Evolutionary conservation across 352 stramenopile species (phyloP).

Genomic region (Globisporangium solare): DNA sequence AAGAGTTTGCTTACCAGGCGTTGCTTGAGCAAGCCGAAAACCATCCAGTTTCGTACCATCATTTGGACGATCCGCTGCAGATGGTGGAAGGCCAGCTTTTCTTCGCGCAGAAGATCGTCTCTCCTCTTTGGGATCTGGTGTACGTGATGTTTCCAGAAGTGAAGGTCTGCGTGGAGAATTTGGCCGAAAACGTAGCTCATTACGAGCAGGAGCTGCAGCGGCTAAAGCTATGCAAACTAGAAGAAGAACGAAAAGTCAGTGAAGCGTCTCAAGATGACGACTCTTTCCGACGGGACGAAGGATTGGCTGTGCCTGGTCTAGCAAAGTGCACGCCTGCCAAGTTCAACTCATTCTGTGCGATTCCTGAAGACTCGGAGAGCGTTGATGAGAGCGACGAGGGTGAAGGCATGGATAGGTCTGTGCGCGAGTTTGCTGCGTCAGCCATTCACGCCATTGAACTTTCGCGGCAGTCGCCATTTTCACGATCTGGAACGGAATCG

Average conservation of each 20-base stretch:
- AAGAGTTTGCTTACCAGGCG: constrained; percentile 87
- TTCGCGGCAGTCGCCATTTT: not conserved
- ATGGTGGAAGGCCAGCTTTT: constrained; percentile 87
- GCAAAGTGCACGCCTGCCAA: constrained; percentile 71
- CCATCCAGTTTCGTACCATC: constrained; percentile 74
- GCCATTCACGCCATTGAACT: constrained; percentile 15
- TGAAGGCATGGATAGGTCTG: constrained; percentile 1
- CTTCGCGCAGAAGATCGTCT: constrained; percentile 81
- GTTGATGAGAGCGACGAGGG: constrained; percentile 21
- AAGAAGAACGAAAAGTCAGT: constrained; percentile 14
- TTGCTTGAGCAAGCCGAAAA: constrained; percentile 78
- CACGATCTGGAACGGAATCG: constrained; percentile 10
- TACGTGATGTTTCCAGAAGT: constrained; percentile 73
- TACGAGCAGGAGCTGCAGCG: constrained; percentile 77
- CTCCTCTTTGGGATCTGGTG: constrained; percentile 72
- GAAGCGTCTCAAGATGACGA: constrained; percentile 8
- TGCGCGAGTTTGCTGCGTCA: constrained; percentile 12
- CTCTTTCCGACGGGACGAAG: constrained; percentile 42
- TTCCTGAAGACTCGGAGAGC: constrained; percentile 31
- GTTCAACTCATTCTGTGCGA: constrained; percentile 80
- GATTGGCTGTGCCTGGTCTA: constrained; percentile 67
- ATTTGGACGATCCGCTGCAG: constrained; percentile 74
- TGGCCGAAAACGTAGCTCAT: constrained; percentile 71
- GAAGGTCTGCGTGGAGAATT: constrained; percentile 56
- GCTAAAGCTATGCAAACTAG: constrained; percentile 37